These are phyloP conservation scores for Phytopythium litorale DNA, from an alignment of 352 stramenopile species.

Conservation along the genomic window DNA sequence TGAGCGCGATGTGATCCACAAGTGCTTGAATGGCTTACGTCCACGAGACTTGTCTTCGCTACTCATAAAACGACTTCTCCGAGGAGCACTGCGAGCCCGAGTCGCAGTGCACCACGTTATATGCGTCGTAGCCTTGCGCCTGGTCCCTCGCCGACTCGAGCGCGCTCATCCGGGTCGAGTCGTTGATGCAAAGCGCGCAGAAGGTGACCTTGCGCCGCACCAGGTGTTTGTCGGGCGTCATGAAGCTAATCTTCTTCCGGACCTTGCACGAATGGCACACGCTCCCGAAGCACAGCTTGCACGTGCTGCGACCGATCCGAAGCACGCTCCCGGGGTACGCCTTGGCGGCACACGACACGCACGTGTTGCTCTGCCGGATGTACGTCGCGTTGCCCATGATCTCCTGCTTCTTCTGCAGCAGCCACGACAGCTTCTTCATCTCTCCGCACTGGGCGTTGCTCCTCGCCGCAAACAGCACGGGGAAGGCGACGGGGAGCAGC, in stretches of 20 bases:
- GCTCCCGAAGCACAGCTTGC: slow-evolving; percentile 25
- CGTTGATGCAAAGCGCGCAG: slow-evolving; percentile 19
- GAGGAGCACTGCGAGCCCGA: slow-evolving; percentile 25
- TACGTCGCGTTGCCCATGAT: slow-evolving; percentile 4
- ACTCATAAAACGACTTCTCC: slow-evolving; percentile 10
- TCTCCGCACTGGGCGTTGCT: slow-evolving; percentile 23
- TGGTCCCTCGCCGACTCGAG: slow-evolving; percentile 22
- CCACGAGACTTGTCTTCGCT: background rate
- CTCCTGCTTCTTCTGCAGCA: slow-evolving; percentile 21
- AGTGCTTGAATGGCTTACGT: background rate
- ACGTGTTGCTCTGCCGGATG: slow-evolving; percentile 7
- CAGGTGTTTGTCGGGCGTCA: slow-evolving; percentile 21
- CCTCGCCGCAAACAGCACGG: slow-evolving; percentile 14
- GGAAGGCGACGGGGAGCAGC: slow-evolving; percentile 18
- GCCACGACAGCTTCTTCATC: slow-evolving; percentile 38
- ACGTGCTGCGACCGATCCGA: slow-evolving; percentile 12
- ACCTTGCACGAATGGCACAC: slow-evolving; percentile 31
- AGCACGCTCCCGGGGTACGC: slow-evolving; percentile 4
- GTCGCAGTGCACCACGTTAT: slow-evolving; percentile 19
- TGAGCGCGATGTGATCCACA: background rate
- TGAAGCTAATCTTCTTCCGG: slow-evolving; percentile 33
- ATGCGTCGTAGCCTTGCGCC: slow-evolving; percentile 20
- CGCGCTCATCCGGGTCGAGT: slow-evolving; percentile 17
- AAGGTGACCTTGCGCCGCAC: slow-evolving; percentile 26
- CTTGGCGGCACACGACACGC: slow-evolving; percentile 17